Conservation (phyloP, 805 yeast genomes). For the Starmerella asiatica region DNA sequence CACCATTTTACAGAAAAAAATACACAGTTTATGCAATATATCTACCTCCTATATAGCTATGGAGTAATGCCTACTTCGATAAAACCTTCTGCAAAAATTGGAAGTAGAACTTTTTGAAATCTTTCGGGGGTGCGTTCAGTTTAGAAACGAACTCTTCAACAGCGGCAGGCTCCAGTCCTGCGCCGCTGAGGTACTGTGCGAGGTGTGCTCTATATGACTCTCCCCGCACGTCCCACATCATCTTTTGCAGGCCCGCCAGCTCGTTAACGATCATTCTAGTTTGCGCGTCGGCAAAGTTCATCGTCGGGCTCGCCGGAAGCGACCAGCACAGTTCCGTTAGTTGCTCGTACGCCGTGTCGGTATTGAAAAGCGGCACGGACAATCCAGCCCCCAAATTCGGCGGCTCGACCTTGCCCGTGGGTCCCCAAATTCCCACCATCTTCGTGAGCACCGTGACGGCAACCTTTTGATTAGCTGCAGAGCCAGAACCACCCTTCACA, state of each 20-base stretch:
- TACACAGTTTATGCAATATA: no score
- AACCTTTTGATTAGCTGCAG: slow-evolving; percentile 46
- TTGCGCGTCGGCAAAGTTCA: slow-evolving; percentile 67
- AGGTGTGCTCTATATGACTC: slow-evolving; percentile 20
- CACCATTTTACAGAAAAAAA: no score
- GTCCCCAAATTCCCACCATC: slow-evolving; percentile 52
- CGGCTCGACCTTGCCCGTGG: slow-evolving; percentile 41
- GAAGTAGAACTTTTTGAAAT: slow-evolving; percentile 20
- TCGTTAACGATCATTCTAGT: slow-evolving; percentile 63
- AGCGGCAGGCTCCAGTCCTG: slow-evolving; percentile 16
- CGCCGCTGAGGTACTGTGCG: slow-evolving; percentile 15
- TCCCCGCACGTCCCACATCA: slow-evolving; percentile 41
- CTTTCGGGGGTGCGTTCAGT: slow-evolving; percentile 13
- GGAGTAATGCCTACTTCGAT: background rate
- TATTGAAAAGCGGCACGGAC: slow-evolving; percentile 56
- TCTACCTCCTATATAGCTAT: no score
- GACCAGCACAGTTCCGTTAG: slow-evolving; percentile 59
- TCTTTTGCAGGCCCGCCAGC: slow-evolving; percentile 50
- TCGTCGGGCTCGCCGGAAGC: slow-evolving; percentile 59
- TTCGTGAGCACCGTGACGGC: slow-evolving; percentile 52
- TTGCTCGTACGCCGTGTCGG: slow-evolving; percentile 48
- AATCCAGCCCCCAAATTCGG: slow-evolving; percentile 38
- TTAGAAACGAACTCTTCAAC: slow-evolving; percentile 16
- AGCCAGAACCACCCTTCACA: slow-evolving; percentile 34
- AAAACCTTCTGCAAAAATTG: slow-evolving; percentile 11